These are phyloP conservation scores for Blastobotrys capitulatus DNA, from an alignment of 1,139 yeast genomes.

Conservation along the genomic window DNA sequence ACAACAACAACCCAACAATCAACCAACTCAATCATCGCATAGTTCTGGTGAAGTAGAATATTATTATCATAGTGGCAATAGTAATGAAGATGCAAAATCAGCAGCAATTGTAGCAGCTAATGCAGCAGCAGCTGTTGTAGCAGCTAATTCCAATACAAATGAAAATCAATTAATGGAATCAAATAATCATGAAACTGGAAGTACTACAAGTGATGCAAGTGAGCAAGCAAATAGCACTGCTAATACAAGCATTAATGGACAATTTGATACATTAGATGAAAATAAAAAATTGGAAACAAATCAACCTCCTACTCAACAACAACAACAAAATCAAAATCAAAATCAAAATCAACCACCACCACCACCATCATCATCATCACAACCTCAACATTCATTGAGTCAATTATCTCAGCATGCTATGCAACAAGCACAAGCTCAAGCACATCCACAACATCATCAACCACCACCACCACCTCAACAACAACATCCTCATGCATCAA, in stretches of 20 bases:
- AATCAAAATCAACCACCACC: background rate
- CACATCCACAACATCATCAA: background rate
- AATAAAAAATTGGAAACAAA: background rate
- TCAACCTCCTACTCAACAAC: background rate
- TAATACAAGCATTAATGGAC: background rate
- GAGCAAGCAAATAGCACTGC: background rate
- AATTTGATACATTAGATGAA: background rate
- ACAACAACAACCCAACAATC: background rate
- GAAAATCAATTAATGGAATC: background rate
- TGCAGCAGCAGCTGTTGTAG: conserved; percentile 4
- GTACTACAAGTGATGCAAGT: background rate
- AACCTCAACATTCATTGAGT: background rate
- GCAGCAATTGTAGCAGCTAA: background rate
- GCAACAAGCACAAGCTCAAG: background rate
- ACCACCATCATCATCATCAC: background rate
- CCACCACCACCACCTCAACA: background rate
- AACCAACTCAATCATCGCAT: background rate
- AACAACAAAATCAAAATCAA: background rate
- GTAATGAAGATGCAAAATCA: background rate
- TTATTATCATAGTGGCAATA: background rate
- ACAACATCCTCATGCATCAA: background rate
- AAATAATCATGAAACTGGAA: background rate
- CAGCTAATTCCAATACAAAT: background rate
- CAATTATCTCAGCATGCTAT: background rate
- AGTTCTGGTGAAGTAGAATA: background rate